Evolutionary conservation across 768 basidiomycete species (phyloP).

Genomic region (Tulasnella sp.): DNA sequence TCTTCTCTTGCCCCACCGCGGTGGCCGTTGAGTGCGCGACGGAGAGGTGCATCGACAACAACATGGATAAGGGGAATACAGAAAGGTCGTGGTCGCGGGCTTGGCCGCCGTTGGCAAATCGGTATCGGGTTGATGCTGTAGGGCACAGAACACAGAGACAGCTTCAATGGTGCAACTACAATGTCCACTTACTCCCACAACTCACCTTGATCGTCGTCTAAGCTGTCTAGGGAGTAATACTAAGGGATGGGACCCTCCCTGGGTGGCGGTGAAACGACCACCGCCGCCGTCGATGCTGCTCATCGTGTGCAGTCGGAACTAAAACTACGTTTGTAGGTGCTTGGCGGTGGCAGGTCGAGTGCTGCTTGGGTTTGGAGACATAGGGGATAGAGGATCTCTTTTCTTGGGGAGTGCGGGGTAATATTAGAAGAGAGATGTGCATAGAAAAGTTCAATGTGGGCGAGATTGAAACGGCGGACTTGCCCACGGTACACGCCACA

Average conservation of each 20-base stretch:
- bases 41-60: background rate
- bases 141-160: background rate
- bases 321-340: background rate
- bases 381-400: background rate
- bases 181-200: background rate
- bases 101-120: background rate
- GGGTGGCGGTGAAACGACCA: background rate
- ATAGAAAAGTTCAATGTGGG: background rate
- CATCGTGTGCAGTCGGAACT: conserved; percentile 16
- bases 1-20: background rate
- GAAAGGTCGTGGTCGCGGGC: background rate
- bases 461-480: no score
- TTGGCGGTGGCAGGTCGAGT: background rate
- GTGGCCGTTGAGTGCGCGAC: background rate
- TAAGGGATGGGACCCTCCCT: background rate
- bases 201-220: background rate
- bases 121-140: background rate
- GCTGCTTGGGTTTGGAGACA: background rate
- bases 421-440: background rate
- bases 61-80: background rate
- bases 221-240: background rate
- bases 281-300: background rate
- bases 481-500: no score
- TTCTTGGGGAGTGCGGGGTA: background rate
- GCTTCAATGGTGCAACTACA: background rate